A percentile compares a stretch with the other conserved stretches of the same genome.
Conservation (phyloP, 768 basidiomycete genomes). For the Termitomyces sp. region DNA sequence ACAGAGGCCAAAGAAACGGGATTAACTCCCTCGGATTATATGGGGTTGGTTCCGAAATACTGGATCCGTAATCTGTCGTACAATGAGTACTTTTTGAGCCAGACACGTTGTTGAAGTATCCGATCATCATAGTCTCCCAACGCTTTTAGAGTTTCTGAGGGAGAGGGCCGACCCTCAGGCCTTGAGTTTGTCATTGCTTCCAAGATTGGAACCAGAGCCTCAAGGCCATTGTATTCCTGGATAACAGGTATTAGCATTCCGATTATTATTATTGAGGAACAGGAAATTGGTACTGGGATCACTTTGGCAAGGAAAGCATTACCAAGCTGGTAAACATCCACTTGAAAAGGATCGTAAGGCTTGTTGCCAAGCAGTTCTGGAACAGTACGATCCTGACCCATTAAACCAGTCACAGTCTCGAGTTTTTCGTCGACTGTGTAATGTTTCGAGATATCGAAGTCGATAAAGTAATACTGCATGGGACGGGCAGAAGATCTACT, state of each 20-base stretch:
- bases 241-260: background rate
- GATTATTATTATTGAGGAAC: background rate
- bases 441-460: background rate
- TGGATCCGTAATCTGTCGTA: background rate
- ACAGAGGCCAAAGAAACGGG: no score
- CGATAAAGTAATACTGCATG: background rate
- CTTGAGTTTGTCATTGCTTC: constrained; percentile 1
- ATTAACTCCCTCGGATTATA: background rate
- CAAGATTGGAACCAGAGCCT: background rate
- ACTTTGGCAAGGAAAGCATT: background rate
- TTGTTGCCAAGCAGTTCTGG: background rate
- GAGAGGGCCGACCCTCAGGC: constrained; percentile 3
- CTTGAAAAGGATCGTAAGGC: constrained; percentile 4
- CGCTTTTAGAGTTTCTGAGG: background rate
- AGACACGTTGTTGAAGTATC: background rate
- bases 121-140: background rate
- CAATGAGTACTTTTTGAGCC: background rate
- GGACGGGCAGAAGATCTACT: constrained; percentile 4
- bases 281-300: background rate
- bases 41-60: background rate
- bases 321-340: constrained; percentile 2
- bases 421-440: background rate
- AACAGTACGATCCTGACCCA: constrained; percentile 2
- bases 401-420: background rate
- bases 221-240: constrained; percentile 5